Conservation (phyloP, 2,329 filamentous ascomycete genomes). For the Talaromyces piceae region DNA sequence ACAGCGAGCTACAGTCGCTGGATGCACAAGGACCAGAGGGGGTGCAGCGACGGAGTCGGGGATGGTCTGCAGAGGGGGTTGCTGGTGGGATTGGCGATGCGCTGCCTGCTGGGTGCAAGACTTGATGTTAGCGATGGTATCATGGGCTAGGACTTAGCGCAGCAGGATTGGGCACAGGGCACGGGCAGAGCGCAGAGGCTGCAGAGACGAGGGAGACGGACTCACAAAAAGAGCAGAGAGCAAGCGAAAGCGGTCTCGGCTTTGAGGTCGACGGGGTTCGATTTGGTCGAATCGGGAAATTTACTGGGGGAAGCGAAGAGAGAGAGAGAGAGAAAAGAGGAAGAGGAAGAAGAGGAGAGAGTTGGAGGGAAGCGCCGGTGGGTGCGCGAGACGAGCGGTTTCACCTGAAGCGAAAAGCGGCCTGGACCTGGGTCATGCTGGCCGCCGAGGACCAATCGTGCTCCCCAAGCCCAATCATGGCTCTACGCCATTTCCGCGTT, state of each 20-base stretch:
- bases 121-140: constrained; percentile 33
- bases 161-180: constrained; percentile 9
- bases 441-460: constrained; percentile 7
- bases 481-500: not conserved
- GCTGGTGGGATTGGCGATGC: constrained; percentile 28
- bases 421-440: constrained; percentile 26
- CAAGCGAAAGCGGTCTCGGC: no score
- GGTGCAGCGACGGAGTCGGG: constrained; percentile 12
- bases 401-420: constrained; percentile 35
- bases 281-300: constrained; percentile 15
- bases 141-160: constrained; percentile 9
- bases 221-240: not conserved
- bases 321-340: constrained; percentile 19
- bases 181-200: constrained; percentile 9
- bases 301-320: constrained; percentile 17
- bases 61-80: constrained; percentile 17
- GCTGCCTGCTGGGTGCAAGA: constrained; percentile 19
- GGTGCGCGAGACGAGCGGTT: constrained; percentile 29
- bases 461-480: not conserved
- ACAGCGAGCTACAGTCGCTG: constrained; percentile 25
- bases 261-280: no score
- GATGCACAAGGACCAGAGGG: constrained; percentile 13
- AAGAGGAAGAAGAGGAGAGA: constrained; percentile 20
- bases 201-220: not conserved
- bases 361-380: constrained; percentile 21